These are phyloP conservation scores for Carex parvula DNA, from an alignment of 176 grass and related monocot species.

Conservation along the genomic window DNA sequence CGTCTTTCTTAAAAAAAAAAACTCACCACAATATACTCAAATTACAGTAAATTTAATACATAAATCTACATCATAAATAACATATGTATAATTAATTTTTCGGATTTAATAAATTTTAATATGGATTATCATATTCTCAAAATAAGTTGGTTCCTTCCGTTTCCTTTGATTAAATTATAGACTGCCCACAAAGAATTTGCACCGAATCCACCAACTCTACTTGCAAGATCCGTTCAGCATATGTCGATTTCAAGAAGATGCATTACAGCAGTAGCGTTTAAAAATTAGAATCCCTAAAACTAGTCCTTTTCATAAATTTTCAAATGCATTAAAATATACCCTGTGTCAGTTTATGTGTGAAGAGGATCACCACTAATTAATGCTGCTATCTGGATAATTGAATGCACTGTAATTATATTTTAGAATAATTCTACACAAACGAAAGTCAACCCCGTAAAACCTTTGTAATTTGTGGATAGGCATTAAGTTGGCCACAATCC, in stretches of 20 bases:
- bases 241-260: not conserved
- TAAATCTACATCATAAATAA: no score
- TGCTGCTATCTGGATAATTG: not conserved
- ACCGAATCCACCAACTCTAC: not conserved
- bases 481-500: not conserved
- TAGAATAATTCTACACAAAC: not conserved
- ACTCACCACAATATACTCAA: no score
- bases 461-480: not conserved
- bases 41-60: no score
- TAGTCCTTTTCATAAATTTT: not conserved
- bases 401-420: not conserved
- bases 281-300: not conserved
- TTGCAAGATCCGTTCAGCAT: not conserved
- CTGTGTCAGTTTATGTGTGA: not conserved
- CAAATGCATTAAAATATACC: not conserved
- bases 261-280: not conserved
- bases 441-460: not conserved
- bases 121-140: not conserved
- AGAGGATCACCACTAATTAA: not conserved
- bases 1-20: no score
- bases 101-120: not conserved
- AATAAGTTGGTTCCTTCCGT: not conserved
- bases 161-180: not conserved
- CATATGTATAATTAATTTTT: not conserved
- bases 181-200: not conserved